A percentile compares a stretch with the other conserved stretches of the same genome.
phyloP scores from a whole-genome alignment of 176 grass and related monocot genomes.

The Secale cereale region DNA sequence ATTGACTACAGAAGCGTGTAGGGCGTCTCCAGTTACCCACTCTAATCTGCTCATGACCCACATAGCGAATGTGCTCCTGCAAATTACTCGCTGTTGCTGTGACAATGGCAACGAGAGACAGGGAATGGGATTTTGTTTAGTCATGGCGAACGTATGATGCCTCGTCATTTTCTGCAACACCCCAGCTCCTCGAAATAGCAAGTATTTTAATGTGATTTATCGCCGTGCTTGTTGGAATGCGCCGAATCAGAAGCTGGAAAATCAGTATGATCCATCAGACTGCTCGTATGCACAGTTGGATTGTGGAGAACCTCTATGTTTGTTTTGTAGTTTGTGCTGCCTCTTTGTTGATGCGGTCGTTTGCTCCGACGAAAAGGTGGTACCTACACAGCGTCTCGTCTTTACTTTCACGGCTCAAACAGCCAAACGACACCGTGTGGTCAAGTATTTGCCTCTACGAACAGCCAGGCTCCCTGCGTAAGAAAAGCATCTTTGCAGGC shows the following conservation, averaged over 20 bases:
- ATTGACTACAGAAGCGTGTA: constrained; percentile 82
- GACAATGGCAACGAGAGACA: neutral
- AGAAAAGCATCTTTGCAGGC: neutral
- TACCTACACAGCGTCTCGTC: neutral
- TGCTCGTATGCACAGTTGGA: neutral
- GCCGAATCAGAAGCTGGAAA: neutral
- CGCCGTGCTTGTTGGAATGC: neutral
- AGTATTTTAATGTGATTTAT: neutral
- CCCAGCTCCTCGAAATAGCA: neutral
- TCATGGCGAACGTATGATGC: neutral
- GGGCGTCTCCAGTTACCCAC: neutral
- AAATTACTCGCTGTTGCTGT: neutral
- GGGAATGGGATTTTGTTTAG: neutral
- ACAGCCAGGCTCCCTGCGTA: neutral
- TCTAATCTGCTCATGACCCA: neutral
- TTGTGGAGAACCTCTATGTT: neutral
- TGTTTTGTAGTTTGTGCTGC: neutral
- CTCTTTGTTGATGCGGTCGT: neutral
- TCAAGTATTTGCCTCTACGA: neutral
- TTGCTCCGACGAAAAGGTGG: neutral
- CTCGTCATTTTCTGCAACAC: neutral
- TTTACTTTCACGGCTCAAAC: neutral
- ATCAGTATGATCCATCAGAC: neutral
- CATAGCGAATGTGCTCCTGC: neutral
- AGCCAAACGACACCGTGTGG: neutral